Base-by-base conservation (phyloP, 2,329 filamentous ascomycete species). In the Penicillium sp. region DNA sequence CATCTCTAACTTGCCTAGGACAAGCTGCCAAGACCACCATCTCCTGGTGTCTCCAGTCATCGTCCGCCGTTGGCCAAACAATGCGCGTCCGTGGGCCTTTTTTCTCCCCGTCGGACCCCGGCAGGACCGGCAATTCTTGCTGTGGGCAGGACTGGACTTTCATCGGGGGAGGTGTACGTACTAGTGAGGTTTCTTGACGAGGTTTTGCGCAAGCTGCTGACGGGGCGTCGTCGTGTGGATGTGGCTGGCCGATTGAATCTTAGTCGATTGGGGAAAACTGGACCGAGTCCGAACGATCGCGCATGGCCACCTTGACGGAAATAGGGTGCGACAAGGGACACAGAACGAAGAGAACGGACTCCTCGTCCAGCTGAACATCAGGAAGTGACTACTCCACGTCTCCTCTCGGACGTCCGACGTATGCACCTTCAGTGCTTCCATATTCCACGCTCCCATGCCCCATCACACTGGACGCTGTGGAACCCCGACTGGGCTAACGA, bases 1-100 rank as follows among this genome's bases (percentile, higher is more conserved):
- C 2, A 41, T 41, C 39, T 17, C 39, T 41, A 49, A 49, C 45
- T 49, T 15, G 31, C n/a, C 25, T 49, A 31, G 31, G 58, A 25
- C 50, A 58, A 34, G 59, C 38, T 62, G 63, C 63, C 63, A 65
- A 65, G 63, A 34, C 35, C 31, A 34, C 49, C 49, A 39, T 38
- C 35, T 17, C 35, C 49, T 39, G 35, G 6, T 15, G 49, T 52
- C 49, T 52, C 49, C 49, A 52, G 49, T 52, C 49, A 31, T 49
- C 47, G 35, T 39, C 49, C 35, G 35, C 49, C 35, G 49, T 52
- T 39, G 20, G 37, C 20, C 49, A 51, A 22, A 38, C 34, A 52
- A 12, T 28, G 35, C 22, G 17, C 20, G 22, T 15, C 37, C 43
- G 49, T 52, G 34, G 35, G 45, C 55, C 48, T 37, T 45, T 54